Base-by-base conservation (phyloP, 2,329 filamentous ascomycete species). In the Cytospora piceae region DNA sequence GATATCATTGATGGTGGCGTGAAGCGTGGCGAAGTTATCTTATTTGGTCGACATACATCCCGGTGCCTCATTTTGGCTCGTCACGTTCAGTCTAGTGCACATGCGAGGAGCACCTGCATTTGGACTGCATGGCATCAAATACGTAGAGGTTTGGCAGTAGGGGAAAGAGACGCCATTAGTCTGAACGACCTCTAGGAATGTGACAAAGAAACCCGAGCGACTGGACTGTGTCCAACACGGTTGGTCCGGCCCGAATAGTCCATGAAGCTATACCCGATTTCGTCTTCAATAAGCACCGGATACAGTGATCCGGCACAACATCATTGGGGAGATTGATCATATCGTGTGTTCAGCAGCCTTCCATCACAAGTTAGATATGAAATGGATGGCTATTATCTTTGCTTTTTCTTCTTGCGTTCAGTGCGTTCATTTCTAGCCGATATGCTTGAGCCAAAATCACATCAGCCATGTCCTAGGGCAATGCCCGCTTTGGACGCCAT, bases 231-330 rank as follows among this genome's bases (percentile, higher is more conserved):
- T 24, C n/a, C 8, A 11, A n/a, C 8, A 15, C 49, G 56, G 63
- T 49, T 57, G 56, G 52, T 14, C 15, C 39, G 34, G 27, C 34
- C 20, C 22, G 58, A n/a, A 20, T 22, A n/a, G 54, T 22, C 24
- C 29, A 34, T 37, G 58, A 65, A 11, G 55, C 66, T 63, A 67
- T 65, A 49, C 66, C 66, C 55, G 24, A 63, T 68, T 68, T 27
- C 61, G 63, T 46, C 27, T 46, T 68, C 58, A 68, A 68, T 68
- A 68, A 52, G 24, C 11, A 42, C 63, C 58, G 55, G 51, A 60
- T 60, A 32, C 42, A 61, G 59, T 52, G 17, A 34, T 49, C n/a
- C 32, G 57, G 57, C 37, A 22, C 42, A 39, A 12, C 22, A 24
- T 14, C 46, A 24, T 17, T 39, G 9, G 51, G 39, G 31, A 11